Base-by-base conservation (phyloP, 345 rosid genomes). In the Camelina neglecta region DNA sequence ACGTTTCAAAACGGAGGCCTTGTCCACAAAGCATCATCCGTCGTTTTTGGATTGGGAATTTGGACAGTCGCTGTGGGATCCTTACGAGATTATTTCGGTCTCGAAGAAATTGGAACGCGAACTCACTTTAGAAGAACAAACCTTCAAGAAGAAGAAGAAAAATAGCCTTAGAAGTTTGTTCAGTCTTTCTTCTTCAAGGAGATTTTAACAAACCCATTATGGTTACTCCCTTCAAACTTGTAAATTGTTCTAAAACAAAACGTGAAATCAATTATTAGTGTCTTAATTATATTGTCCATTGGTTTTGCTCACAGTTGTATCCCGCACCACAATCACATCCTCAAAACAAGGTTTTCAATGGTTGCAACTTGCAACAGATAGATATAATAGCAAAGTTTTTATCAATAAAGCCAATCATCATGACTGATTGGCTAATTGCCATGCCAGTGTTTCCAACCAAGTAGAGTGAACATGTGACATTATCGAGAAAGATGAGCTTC, bases 101-200 rank as follows among this genome's bases (percentile, higher is more conserved):
- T 59, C 88, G 44, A 90, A 79, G 79, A 89, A 42, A 82, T 54
- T 92, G 54, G 97, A 92, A 79, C 72, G 82, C 2, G 87, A 83
- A 41, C 77, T 92, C 8, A 72, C 77, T 20, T 26, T 83, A 26
- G 88, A 88, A 38, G 73, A 83, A 50, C 82, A 58, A 2, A 45
- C 24, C 33, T 23, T 55, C n/a, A 64, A 44, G 76, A 71, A 55
- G 75, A 72, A 71, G 68, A 79, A 78, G 74, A 58, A 9, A 84
- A 87, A 85, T 29, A 90, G 97, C 74, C 90, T 88, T 53, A 83
- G 85, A 72, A 88, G 79, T 81, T 79, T 90, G 83, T 87, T 90
- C 47, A 84, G 67, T 81, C 79, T 80, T 33, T 59, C 86, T 18
- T 77, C 84, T 15, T 90, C 93, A 0, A 79, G 79, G 79, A 87